Base-by-base conservation (phyloP, 2,329 filamentous ascomycete species). In the Hypoxylon sp. region DNA sequence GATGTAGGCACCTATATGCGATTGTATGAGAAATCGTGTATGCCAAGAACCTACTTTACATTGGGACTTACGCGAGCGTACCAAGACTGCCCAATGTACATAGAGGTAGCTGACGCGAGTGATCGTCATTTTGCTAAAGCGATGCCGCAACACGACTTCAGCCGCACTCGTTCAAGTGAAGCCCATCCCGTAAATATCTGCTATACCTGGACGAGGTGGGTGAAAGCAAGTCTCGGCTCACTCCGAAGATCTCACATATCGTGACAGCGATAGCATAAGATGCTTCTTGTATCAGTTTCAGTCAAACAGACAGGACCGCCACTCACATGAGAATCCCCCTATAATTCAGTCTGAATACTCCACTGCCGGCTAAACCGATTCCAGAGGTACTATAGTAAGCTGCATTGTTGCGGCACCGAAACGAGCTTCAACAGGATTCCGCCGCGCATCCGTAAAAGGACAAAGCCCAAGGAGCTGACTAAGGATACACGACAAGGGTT, bases 381-480 rank as follows among this genome's bases (percentile, higher is more conserved):
- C 36, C 9, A 40, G n/a, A n/a, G n/a, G n/a, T n/a, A n/a, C n/a
- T 40, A 11, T n/a, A 3, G 16, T n/a, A 40, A 20, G 36, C 20
- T 40, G 36, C 36, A 16, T 40, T 11, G 16, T 32, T 32, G 8
- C 16, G 3, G 3, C 40, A 22, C 18, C 1, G 3, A 8, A 11
- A 24, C n/a, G 22, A 11, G 8, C 14, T 4, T 18, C 6, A n/a
- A 22, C 42, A 45, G 24, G 44, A 12, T 22, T 46, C 30, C 36
- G n/a, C n/a, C n/a, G n/a, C n/a, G n/a, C 36, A 46, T 2, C n/a
- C n/a, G 44, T 16, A 46, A 46, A 16, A 46, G 20, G 24, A 46
- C 44, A 28, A 28, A 46, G 44, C 44, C 30, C 14, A 16, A 46
- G 22, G 24, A 30, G 44, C 44, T 46, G 44, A 46, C 44, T 46